Conservation (phyloP, 192 early-diverging fungal genomes). For the Oehlia diaphana region DNA sequence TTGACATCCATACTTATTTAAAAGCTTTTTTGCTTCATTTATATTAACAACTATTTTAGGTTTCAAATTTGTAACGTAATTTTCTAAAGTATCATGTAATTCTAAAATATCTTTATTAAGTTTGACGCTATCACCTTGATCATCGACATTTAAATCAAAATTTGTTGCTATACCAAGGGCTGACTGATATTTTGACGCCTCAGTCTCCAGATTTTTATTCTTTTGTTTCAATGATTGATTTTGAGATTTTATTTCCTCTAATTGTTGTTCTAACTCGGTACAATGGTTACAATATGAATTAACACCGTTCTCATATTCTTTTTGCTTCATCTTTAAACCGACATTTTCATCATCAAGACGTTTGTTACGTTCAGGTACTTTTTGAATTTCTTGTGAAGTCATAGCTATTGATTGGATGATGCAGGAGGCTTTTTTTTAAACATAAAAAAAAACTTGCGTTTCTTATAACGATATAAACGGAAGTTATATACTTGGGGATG, state of each 20-base stretch:
- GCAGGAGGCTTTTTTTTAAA: background rate
- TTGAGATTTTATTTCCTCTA: background rate
- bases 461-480: no score
- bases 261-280: background rate
- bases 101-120: background rate
- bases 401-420: no score
- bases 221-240: background rate
- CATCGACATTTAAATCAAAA: background rate
- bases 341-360: background rate
- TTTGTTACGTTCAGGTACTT: background rate
- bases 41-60: background rate
- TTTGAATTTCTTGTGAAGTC: background rate
- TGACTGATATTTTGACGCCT: background rate
- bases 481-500: no score
- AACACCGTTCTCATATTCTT: background rate
- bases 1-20: background rate
- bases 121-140: background rate
- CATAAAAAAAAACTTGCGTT: no score
- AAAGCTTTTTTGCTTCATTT: background rate
- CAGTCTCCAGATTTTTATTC: background rate
- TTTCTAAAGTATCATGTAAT: background rate
- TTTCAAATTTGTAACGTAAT: background rate
- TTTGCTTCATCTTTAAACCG: background rate
- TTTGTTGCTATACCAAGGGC: conserved; percentile 1
- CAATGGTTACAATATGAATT: background rate